A percentile compares a stretch with the other conserved stretches of the same genome.
These are phyloP conservation scores for Stachybotrys elegans DNA, from an alignment of 2,329 filamentous ascomycete genomes.

Conservation along the genomic window DNA sequence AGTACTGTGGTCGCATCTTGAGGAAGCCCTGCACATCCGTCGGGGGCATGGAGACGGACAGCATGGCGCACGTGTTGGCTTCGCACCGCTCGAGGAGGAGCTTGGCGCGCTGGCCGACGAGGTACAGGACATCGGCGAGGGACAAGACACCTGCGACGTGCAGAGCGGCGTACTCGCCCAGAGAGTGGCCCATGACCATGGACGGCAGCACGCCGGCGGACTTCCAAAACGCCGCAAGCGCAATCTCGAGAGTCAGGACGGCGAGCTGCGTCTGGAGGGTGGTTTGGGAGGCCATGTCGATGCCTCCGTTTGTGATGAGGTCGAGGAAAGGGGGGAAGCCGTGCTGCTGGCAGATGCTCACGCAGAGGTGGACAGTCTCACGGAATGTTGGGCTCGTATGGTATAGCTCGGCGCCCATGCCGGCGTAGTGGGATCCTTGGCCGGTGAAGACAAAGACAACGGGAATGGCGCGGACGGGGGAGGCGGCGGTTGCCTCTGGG, in stretches of 20 bases:
- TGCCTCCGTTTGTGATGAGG: conserved; percentile 36
- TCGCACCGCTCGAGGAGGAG: conserved; percentile 62
- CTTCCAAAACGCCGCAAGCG: conserved; percentile 32
- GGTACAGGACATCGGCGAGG: conserved; percentile 64
- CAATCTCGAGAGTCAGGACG: conserved; percentile 30
- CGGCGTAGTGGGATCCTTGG: conserved; percentile 29
- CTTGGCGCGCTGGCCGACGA: conserved; percentile 64
- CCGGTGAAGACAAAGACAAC: conserved; percentile 38
- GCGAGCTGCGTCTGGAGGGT: conserved; percentile 27
- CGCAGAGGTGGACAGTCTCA: conserved; percentile 23
- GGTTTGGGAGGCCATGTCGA: conserved; percentile 15
- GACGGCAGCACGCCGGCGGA: conserved; percentile 47
- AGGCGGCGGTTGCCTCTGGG: not conserved
- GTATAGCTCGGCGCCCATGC: conserved; percentile 26
- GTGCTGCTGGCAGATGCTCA: conserved; percentile 16
- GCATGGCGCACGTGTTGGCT: conserved; percentile 58
- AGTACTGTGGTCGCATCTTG: not conserved
- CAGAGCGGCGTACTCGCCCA: conserved; percentile 71
- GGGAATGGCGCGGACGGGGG: not conserved
- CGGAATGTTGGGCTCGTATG: conserved; percentile 23
- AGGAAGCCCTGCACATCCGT: not conserved
- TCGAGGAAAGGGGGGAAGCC: conserved; percentile 30
- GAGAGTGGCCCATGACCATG: conserved; percentile 55
- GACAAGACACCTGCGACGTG: conserved; percentile 67
- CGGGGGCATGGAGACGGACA: conserved; percentile 28